Conservation (phyloP, 192 early-diverging fungal species). For the Bifiguratus adelaidae region DNA sequence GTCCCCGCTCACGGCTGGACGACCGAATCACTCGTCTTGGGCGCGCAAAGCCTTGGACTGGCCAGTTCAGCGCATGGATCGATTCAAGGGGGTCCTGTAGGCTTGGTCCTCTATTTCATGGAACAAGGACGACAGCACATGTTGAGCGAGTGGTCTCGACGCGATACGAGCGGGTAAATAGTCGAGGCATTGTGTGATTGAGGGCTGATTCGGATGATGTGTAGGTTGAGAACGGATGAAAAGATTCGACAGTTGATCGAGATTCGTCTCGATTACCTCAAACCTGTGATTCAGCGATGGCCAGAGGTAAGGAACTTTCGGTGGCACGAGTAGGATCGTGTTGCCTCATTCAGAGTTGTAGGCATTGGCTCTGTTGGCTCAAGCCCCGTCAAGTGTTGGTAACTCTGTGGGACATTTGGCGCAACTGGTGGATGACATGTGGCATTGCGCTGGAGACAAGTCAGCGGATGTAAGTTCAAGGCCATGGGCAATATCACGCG, state of each 20-base stretch:
- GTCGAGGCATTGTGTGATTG: slow-evolving; percentile 9
- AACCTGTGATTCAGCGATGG: slow-evolving; percentile 65
- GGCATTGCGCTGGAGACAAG: slow-evolving; percentile 78
- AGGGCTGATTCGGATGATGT: background rate
- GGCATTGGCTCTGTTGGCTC: slow-evolving; percentile 65
- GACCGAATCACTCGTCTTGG: slow-evolving; percentile 44
- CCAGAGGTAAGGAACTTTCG: slow-evolving; percentile 41
- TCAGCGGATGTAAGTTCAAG: slow-evolving; percentile 53
- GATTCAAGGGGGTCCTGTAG: slow-evolving; percentile 48
- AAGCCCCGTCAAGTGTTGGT: slow-evolving; percentile 63
- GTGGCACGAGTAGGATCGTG: background rate
- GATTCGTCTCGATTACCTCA: slow-evolving; percentile 56
- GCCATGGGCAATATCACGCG: background rate
- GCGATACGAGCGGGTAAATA: slow-evolving; percentile 49
- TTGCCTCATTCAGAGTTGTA: slow-evolving; percentile 7
- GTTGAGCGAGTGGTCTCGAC: slow-evolving; percentile 42
- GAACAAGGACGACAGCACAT: slow-evolving; percentile 47
- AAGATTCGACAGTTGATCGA: slow-evolving; percentile 51
- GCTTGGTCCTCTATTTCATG: slow-evolving; percentile 70
- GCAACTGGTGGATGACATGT: slow-evolving; percentile 74
- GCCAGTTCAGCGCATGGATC: slow-evolving; percentile 62
- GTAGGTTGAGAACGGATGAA: slow-evolving; percentile 28
- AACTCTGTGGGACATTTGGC: slow-evolving; percentile 56
- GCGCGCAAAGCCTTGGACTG: slow-evolving; percentile 55
- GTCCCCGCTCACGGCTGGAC: slow-evolving; percentile 74